Evolutionary conservation across 257 asterid species (phyloP).

Genomic region (Mitragyna speciosa): DNA sequence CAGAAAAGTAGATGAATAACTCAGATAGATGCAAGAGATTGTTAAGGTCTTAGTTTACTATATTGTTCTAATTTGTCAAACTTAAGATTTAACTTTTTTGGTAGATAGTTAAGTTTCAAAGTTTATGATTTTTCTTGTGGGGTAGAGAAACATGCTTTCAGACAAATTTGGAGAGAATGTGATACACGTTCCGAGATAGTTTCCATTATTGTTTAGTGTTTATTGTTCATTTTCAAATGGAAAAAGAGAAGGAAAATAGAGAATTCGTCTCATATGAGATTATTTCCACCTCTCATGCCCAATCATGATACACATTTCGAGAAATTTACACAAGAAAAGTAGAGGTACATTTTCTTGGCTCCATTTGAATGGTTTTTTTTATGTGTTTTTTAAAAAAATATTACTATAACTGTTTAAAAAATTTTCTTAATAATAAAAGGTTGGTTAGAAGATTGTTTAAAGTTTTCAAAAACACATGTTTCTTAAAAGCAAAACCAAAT

Average conservation of each 20-base stretch:
- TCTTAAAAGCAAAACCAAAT: too few relatives aligned
- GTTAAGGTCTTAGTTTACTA: too few relatives aligned
- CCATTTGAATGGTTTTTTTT: too few relatives aligned
- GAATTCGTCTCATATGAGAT: background rate
- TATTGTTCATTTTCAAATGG: background rate
- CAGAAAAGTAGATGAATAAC: background rate
- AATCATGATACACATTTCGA: conserved; percentile 21
- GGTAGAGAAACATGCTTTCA: background rate
- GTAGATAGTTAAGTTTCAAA: background rate
- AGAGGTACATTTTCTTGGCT: too few relatives aligned
- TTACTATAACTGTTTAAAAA: too few relatives aligned
- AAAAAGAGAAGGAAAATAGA: background rate
- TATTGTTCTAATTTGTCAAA: too few relatives aligned
- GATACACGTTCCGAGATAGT: background rate
- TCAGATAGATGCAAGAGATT: background rate
- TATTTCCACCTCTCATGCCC: conserved; percentile 11
- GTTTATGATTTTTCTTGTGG: background rate
- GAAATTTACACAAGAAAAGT: conserved; percentile 19
- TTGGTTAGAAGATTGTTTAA: too few relatives aligned
- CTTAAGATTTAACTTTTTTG: too few relatives aligned
- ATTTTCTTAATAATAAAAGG: too few relatives aligned
- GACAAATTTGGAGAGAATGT: background rate
- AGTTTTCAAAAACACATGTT: too few relatives aligned
- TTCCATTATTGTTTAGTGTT: too few relatives aligned
- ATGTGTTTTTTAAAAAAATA: too few relatives aligned